Evolutionary conservation across 2,329 filamentous ascomycete genomes (phyloP), one percentile per base, ranked within the genome.

Genomic region (Alternaria solani): DNA sequence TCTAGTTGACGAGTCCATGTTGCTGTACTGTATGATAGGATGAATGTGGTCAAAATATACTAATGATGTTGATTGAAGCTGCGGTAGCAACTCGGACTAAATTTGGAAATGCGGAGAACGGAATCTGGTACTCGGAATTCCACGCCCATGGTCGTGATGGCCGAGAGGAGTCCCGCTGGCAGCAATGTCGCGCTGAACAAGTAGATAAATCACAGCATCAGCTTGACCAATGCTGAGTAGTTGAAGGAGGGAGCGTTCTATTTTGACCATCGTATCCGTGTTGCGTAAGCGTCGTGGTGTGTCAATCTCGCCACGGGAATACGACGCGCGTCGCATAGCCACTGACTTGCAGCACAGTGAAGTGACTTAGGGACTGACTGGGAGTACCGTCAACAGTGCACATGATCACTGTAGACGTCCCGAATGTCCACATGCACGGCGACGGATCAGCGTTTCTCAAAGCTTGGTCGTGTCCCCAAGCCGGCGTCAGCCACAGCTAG

Each of bases 301-400:
- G 59, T 20, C 18, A 47, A 43, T 59, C 60, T 69, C 63, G 71
- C 69, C 67, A 73, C 70, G 56, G 62, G 64, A 54, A 60, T 39
- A 66, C 61, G 68, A 70, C 71, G 69, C 71, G 73, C 64, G 70
- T 74, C 71, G 42, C 48, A 52, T 57, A 23, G 38, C 30, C 30
- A 28, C 26, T 14, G 51, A 42, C 30, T 55, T 38, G 25, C 20
- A 46, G 25, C 59, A 64, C 63, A 25, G 63, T 61, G 62, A 68
- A 51, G 47, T 30, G n/a, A 41, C 51, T 34, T 59, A 43, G 60
- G 61, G 55, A 38, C 26, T 36, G 26, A 28, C 5, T 32, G 20
- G 51, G n/a, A 28, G 39, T 28, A 25, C 41, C 57, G 43, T 60
- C 20, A 23, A 23, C 20, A 23, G 20, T 23, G 20, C 20, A 23